These are phyloP conservation scores for Sclerotinia nivalis DNA, from an alignment of 2,329 filamentous ascomycete genomes.

Conservation along the genomic window DNA sequence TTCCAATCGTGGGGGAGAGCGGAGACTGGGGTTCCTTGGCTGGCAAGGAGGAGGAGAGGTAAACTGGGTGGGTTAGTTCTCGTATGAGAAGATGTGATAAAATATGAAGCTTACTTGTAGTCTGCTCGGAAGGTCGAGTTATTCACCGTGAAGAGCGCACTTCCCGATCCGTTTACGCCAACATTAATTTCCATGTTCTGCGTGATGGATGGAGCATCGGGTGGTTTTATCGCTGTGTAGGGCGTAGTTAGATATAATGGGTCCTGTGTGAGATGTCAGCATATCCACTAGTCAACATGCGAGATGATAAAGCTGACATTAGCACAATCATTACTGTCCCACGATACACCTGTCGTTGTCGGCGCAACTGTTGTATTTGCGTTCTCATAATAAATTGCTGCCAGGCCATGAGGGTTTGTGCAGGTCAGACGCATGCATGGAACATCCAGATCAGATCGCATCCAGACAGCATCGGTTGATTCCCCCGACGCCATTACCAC, in stretches of 20 bases:
- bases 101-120: slow-evolving; percentile 11
- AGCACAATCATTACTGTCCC: slow-evolving; percentile 24
- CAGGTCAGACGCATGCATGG: slow-evolving; percentile 47
- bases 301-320: slow-evolving; percentile 5
- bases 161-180: slow-evolving; percentile 14
- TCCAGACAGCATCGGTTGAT: slow-evolving; percentile 56
- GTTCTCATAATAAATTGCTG: slow-evolving; percentile 48
- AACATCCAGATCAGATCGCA: slow-evolving; percentile 53
- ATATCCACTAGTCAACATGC: neutral
- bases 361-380: slow-evolving; percentile 16
- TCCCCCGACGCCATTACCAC: slow-evolving; percentile 52
- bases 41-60: slow-evolving; percentile 44
- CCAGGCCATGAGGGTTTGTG: slow-evolving; percentile 53
- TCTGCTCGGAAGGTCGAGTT: slow-evolving; percentile 21
- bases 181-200: slow-evolving; percentile 22
- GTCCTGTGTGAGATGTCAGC: slow-evolving; percentile 14
- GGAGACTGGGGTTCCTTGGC: slow-evolving; percentile 52
- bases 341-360: slow-evolving; percentile 16
- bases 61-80: slow-evolving; percentile 1
- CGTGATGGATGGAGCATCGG: slow-evolving; percentile 18
- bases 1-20: slow-evolving; percentile 51
- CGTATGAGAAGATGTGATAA: neutral
- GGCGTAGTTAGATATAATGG: slow-evolving; percentile 17
- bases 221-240: slow-evolving; percentile 5
- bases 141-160: slow-evolving; percentile 18